These are phyloP conservation scores for Hypoxylon sp. DNA, from an alignment of 2,329 filamentous ascomycete species.

Conservation along the genomic window DNA sequence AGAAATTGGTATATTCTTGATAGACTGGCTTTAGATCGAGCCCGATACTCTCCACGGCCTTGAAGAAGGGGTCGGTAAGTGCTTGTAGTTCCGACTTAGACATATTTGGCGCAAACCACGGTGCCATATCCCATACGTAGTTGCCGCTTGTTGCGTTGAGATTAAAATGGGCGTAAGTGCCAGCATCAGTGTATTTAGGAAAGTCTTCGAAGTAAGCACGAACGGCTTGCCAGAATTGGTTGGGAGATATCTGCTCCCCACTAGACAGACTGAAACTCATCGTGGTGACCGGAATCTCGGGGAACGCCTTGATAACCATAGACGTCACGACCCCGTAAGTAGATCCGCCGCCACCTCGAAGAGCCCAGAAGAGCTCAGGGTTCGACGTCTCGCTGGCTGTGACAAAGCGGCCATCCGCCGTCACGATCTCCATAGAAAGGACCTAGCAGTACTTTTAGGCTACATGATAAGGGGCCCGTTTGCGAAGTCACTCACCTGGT, in stretches of 20 bases:
- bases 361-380: constrained; percentile 64
- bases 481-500: constrained; percentile 52
- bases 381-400: constrained; percentile 59
- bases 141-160: constrained; percentile 42
- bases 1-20: constrained; percentile 56
- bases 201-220: constrained; percentile 51
- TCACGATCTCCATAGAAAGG: constrained; percentile 63
- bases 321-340: constrained; percentile 61
- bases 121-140: constrained; percentile 49
- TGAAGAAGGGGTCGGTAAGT: constrained; percentile 52
- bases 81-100: constrained; percentile 43
- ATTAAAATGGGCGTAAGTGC: constrained; percentile 53
- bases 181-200: constrained; percentile 52
- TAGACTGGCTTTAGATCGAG: constrained; percentile 55
- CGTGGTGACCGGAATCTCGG: constrained; percentile 51
- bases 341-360: constrained; percentile 61
- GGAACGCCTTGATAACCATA: constrained; percentile 54
- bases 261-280: constrained; percentile 47
- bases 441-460: constrained; percentile 46
- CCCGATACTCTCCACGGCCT: constrained; percentile 45
- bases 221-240: constrained; percentile 51
- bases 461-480: background rate
- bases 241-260: constrained; percentile 47
- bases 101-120: constrained; percentile 52
- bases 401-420: constrained; percentile 60